A percentile compares a stretch with the other conserved stretches of the same genome.
Conservation (phyloP, 352 stramenopile species). For the Phytophthora litchii region DNA sequence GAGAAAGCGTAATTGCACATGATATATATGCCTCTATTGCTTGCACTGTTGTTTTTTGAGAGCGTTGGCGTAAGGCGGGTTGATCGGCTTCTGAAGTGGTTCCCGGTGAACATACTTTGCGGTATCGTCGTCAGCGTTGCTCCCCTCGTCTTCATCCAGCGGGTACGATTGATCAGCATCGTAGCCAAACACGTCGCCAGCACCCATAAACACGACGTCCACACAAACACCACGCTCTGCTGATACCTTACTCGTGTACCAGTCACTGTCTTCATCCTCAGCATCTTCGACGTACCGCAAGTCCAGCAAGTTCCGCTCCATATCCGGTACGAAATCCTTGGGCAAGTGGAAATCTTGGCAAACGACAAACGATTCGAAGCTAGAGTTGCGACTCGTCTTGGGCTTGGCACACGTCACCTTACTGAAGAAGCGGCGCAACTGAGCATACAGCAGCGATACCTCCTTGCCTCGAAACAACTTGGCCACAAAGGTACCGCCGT, state of each 20-base stretch:
- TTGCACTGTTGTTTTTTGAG: constrained; percentile 57
- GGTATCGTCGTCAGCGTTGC: constrained; percentile 6
- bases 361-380: constrained; percentile 85
- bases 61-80: constrained; percentile 82
- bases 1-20: constrained; percentile 17
- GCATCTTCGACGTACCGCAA: constrained; percentile 62
- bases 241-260: constrained; percentile 40
- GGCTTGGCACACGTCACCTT: constrained; percentile 84
- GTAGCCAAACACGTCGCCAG: constrained; percentile 78
- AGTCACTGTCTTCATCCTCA: constrained; percentile 35
- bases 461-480: constrained; percentile 89
- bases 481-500: constrained; percentile 78
- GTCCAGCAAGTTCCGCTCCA: constrained; percentile 78
- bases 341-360: constrained; percentile 70
- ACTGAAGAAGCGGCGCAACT: constrained; percentile 74
- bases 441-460: constrained; percentile 71
- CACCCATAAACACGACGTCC: constrained; percentile 72
- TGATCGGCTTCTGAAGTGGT: constrained; percentile 86
- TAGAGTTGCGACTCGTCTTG: constrained; percentile 85
- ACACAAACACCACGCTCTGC: constrained; percentile 53
- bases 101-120: constrained; percentile 71
- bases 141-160: constrained; percentile 46
- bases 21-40: constrained; percentile 28
- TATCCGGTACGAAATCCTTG: constrained; percentile 54
- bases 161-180: constrained; percentile 88